A percentile compares a stretch with the other conserved stretches of the same genome.
These are phyloP conservation scores for Coemansia sp. DNA, from an alignment of 192 early-diverging fungal genomes.

Conservation along the genomic window DNA sequence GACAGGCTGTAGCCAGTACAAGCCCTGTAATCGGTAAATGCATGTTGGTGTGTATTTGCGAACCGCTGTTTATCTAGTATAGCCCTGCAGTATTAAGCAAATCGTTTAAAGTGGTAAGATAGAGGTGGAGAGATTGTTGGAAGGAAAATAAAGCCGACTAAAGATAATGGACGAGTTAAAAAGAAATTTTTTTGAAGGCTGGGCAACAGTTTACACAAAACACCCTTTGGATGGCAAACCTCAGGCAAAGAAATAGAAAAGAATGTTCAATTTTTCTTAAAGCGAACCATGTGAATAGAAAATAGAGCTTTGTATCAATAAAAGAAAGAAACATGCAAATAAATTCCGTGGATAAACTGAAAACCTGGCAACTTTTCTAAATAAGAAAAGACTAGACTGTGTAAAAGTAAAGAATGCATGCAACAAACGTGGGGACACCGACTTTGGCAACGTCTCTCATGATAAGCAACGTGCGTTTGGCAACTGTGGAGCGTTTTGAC, in stretches of 20 bases:
- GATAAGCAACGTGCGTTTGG: not conserved
- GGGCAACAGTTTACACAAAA: not conserved
- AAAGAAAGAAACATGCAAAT: too few relatives aligned
- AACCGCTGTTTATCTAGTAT: not conserved
- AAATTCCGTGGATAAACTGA: too few relatives aligned
- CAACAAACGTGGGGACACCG: slow-evolving; percentile 15
- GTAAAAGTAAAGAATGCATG: slow-evolving; percentile 16
- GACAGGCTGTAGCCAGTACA: not conserved
- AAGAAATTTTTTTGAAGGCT: not conserved
- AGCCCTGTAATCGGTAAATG: not conserved
- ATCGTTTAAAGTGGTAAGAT: not conserved
- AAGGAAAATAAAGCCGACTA: not conserved
- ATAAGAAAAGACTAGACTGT: not conserved
- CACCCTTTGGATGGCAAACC: too few relatives aligned
- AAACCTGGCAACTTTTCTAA: too few relatives aligned
- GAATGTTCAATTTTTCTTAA: too few relatives aligned
- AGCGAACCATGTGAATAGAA: too few relatives aligned
- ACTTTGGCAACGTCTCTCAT: slow-evolving; percentile 18
- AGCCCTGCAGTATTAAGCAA: not conserved
- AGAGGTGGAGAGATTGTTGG: not conserved
- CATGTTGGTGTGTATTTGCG: not conserved
- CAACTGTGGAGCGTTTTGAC: not conserved
- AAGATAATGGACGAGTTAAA: not conserved
- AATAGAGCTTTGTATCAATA: too few relatives aligned
- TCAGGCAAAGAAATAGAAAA: too few relatives aligned